Base-by-base conservation (phyloP, 2,329 filamentous ascomycete species). In the Penicillium sp. region DNA sequence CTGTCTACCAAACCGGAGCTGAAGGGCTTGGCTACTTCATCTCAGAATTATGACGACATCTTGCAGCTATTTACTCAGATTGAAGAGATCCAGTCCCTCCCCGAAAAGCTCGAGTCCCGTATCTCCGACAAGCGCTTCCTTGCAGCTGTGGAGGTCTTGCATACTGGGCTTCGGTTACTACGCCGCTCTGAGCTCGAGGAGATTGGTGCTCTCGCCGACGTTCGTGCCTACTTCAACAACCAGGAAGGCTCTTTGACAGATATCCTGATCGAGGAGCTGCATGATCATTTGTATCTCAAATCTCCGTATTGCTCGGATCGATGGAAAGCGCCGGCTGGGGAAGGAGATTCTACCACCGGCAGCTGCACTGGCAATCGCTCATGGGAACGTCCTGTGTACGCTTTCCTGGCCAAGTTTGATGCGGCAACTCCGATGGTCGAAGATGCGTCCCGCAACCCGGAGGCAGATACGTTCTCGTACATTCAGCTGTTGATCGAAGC, bases 51-150 rank as follows among this genome's bases (percentile, higher is more conserved):
- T 69, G 94, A 98, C 68, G 90, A 90, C 56, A 87, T 97, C 75
- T 80, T 99, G 58, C 91, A 94, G 72, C 86, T 90, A 0, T 83
- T 99, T 40, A 87, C 87, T 63, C 89, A 92, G 69, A 87, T 96
- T 58, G 93, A 99, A 71, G 91, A 96, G 68, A 81, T 99, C 41
- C 90, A 96, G 62, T 85, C 89, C 36, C 88, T 99, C 6, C 95
- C 95, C 0, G 94, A 97, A 75, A 91, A 94, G 74, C 82, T 99
- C 13, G 95, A 99, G 75, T 92, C 93, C 27, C 87, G 91, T 58
- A 96, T 99, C 73, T 96, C 93, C 1, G 95, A 98, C 75, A 99
- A 99, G 78, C 87, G 92, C 53, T 99, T 99, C 72, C 76, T 99
- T 63, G 90, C 90, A 4, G 95, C 95, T 3, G 94, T 99, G 47